Conservation (phyloP, 768 basidiomycete genomes). For the Tricholoma sp. region DNA sequence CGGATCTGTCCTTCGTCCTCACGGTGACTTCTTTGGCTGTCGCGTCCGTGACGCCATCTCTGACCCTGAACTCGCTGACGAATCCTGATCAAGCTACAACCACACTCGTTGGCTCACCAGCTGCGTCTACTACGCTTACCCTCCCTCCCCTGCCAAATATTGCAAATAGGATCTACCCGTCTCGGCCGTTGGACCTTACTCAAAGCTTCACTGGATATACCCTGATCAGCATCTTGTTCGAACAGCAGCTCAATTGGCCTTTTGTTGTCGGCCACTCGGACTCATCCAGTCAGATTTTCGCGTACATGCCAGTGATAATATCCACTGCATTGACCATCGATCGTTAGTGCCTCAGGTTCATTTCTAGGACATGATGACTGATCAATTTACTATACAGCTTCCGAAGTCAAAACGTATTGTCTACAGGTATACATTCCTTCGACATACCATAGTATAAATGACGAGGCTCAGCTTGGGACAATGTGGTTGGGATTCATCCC, state of each 20-base stretch:
- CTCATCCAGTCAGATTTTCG: conserved; percentile 75
- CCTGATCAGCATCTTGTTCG: conserved; percentile 64
- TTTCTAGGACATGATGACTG: not conserved
- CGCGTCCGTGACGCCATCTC: conserved; percentile 26
- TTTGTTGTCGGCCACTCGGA: conserved; percentile 57
- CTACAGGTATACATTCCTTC: conserved; percentile 67
- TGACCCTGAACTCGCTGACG: conserved; percentile 25
- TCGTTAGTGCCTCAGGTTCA: conserved; percentile 19
- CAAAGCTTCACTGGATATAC: conserved; percentile 33
- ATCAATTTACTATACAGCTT: conserved; percentile 16
- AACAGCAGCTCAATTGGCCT: conserved; percentile 54
- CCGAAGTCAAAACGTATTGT: conserved; percentile 41
- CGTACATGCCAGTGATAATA: conserved; percentile 50
- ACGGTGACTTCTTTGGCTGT: conserved; percentile 38
- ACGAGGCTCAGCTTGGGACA: conserved; percentile 54
- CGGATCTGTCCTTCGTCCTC: conserved; percentile 39
- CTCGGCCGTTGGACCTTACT: conserved; percentile 17
- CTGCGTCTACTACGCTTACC: conserved; percentile 19
- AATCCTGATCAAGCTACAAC: conserved; percentile 41
- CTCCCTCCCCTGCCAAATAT: conserved; percentile 52
- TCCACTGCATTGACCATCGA: conserved; percentile 25
- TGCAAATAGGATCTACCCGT: conserved; percentile 57
- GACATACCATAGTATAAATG: conserved; percentile 42
- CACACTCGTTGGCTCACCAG: conserved; percentile 17
- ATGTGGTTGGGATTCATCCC: conserved; percentile 73